Conservation (phyloP, 2,329 filamentous ascomycete species). For the Hypoxylon sp. region DNA sequence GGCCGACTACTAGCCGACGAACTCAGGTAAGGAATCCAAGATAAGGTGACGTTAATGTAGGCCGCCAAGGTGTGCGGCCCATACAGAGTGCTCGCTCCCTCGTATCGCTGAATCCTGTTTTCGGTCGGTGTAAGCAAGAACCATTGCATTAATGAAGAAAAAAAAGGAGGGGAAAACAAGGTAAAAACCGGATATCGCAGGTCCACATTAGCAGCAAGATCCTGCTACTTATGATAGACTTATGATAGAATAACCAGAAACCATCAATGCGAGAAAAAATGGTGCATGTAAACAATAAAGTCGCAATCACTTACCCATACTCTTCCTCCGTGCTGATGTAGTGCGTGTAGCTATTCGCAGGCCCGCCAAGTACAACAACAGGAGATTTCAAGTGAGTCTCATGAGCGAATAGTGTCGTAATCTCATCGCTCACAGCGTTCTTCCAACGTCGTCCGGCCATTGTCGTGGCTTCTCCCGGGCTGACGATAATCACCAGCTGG, state of each 20-base stretch:
- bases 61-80: constrained; percentile 85
- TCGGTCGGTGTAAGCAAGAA: constrained; percentile 22
- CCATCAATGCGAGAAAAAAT: constrained; percentile 5
- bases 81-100: constrained; percentile 88
- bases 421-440: constrained; percentile 68
- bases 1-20: constrained; percentile 52
- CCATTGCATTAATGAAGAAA: constrained; percentile 4
- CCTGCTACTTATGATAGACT: constrained; percentile 11
- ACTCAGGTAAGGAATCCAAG: constrained; percentile 72
- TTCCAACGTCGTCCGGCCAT: constrained; percentile 93
- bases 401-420: constrained; percentile 55
- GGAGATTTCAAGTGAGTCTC: constrained; percentile 57
- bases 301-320: constrained; percentile 60
- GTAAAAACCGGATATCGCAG: too few species aligned
- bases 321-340: constrained; percentile 84
- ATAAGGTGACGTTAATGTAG: constrained; percentile 81
- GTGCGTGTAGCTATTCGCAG: constrained; percentile 89
- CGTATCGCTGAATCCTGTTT: constrained; percentile 79
- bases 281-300: neutral
- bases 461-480: constrained; percentile 87
- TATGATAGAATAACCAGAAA: neutral
- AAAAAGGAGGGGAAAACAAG: constrained; percentile 6
- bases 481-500: constrained; percentile 83
- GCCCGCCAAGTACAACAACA: constrained; percentile 84
- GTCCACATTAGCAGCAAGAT: constrained; percentile 2